phyloP scores from a whole-genome alignment of 306 rosid genomes.

The Trifolium dubium region DNA sequence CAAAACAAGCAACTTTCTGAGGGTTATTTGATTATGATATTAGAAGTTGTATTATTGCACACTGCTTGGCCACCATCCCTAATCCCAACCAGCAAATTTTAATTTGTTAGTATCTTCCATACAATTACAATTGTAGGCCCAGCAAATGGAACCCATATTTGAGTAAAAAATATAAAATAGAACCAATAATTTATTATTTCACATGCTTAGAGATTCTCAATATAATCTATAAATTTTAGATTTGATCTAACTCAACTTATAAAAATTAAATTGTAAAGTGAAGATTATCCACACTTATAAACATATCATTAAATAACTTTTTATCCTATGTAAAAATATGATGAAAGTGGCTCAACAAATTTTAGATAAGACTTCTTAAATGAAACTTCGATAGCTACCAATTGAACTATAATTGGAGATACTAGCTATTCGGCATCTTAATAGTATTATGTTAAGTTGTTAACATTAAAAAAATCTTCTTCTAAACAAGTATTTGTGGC shows the following conservation, averaged over 20 bases:
- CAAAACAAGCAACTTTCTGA: conserved; percentile 36
- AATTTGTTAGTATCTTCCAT: conserved; percentile 58
- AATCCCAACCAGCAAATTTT: conserved; percentile 43
- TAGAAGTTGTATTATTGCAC: neutral
- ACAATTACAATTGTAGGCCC: conserved; percentile 41
- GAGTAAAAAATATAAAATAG: neutral
- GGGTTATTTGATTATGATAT: neutral
- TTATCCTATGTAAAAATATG: too few relatives aligned
- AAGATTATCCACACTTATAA: too few relatives aligned
- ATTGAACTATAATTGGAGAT: too few relatives aligned
- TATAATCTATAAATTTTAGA: too few relatives aligned
- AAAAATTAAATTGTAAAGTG: too few relatives aligned
- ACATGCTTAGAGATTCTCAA: conserved; percentile 52
- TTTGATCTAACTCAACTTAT: too few relatives aligned
- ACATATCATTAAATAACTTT: too few relatives aligned
- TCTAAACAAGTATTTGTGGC: neutral
- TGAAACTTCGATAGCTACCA: too few relatives aligned
- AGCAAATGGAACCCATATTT: conserved; percentile 47
- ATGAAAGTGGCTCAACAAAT: too few relatives aligned
- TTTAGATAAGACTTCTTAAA: too few relatives aligned
- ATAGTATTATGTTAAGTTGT: too few relatives aligned
- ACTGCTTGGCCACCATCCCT: conserved; percentile 40
- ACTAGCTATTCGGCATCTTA: too few relatives aligned
- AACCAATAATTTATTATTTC: conserved; percentile 67
- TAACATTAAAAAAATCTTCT: neutral